Base-by-base conservation (phyloP, 768 basidiomycete species). In the Pleurotus pulmonarius region DNA sequence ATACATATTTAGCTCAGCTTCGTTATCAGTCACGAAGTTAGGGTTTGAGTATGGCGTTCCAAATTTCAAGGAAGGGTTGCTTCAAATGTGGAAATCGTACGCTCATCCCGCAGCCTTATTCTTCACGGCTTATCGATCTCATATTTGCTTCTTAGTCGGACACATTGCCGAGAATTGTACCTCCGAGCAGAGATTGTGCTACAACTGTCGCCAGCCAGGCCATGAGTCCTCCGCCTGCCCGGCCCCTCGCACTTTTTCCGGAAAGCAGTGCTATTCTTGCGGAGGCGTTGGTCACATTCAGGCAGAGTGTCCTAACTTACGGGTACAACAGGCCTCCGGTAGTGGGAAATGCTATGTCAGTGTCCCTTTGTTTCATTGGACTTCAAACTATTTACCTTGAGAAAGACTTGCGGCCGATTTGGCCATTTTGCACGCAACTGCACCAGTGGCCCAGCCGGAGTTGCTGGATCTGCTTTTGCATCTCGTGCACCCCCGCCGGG, bases 171-270 rank as follows among this genome's bases (percentile, higher is more conserved):
- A 93, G 78, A 90, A 88, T 65, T 96, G 93, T 69, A 82, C 91
- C 46, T 91, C 90, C 60, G 89, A 90, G 65, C 85, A 90, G 69
- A 85, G 92, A 64, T 82, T 96, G 58, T 96, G 94, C 75, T 96
- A 94, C 75, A 96, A 95, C 69, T 96, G 94, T 70, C 86, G 91
- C 61, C 90, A 94, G 69, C 89, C 92, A n/a, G 94, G 94, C 40
- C 94, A 95, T 64, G 93, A 95, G 71, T 92, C 90, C 16, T 87
- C 90, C 55, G 85, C 88, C 55, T 95, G 94, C 69, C 88, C 92
- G 40, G 84, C 85, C 61, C 92, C 93, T 39, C 83, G 91, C 59
- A 87, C 85, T 40, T 88, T 87, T 45, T 81, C 89, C 49, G 84
- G 88, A 26, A 94, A 93, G 73, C 92, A 95, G 71, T 96, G 94